Evolutionary conservation across 768 basidiomycete species (phyloP).

Genomic region (Suillus decipiens): DNA sequence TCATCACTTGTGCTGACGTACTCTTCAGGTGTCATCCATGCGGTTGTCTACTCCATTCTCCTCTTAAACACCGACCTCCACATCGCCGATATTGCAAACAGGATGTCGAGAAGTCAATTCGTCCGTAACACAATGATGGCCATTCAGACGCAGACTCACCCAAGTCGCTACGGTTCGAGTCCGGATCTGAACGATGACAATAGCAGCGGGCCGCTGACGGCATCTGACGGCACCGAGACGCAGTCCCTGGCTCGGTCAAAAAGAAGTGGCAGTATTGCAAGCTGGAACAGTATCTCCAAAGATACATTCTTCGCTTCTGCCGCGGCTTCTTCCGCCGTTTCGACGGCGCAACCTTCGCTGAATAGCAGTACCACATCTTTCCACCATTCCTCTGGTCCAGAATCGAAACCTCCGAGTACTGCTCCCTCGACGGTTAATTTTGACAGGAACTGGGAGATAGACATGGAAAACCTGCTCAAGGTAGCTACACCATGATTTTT

Average conservation of each 20-base stretch:
- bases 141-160: slow-evolving; percentile 76
- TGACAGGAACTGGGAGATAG: slow-evolving; percentile 77
- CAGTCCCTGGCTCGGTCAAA: slow-evolving; percentile 53
- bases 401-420: slow-evolving; percentile 35
- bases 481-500: slow-evolving; percentile 38
- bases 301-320: slow-evolving; percentile 53
- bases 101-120: slow-evolving; percentile 93
- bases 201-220: slow-evolving; percentile 55
- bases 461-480: slow-evolving; percentile 87
- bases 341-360: slow-evolving; percentile 37
- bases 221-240: slow-evolving; percentile 60
- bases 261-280: slow-evolving; percentile 80
- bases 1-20: slow-evolving; percentile 10
- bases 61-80: slow-evolving; percentile 97
- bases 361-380: slow-evolving; percentile 71
- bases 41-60: slow-evolving; percentile 88
- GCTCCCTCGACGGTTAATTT: slow-evolving; percentile 44
- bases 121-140: slow-evolving; percentile 88
- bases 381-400: slow-evolving; percentile 48
- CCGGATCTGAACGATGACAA: slow-evolving; percentile 72
- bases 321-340: slow-evolving; percentile 34
- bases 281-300: slow-evolving; percentile 78
- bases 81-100: slow-evolving; percentile 82
- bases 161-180: slow-evolving; percentile 53
- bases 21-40: slow-evolving; percentile 83